Percentiles rank a stretch among this genome's conserved stretches.
Evolutionary conservation across 2,329 filamentous ascomycete genomes (phyloP).

Genomic region (Fusarium scirpi): DNA sequence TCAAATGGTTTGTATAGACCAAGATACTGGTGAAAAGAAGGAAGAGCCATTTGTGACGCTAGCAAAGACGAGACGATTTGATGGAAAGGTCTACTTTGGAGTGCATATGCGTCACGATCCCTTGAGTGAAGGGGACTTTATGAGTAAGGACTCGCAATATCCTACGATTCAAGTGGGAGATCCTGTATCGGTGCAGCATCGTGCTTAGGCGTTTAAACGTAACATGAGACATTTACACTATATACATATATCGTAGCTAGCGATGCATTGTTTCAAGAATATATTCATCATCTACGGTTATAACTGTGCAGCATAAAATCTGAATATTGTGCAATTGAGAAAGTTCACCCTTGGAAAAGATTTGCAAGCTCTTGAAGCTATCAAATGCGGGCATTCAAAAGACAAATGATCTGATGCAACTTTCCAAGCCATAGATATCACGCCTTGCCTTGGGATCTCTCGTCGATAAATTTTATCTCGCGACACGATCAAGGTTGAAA

Average conservation of each 20-base stretch:
- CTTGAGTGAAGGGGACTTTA: not conserved
- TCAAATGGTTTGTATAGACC: conserved; percentile 96
- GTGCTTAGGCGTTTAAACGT: not conserved
- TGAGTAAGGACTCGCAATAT: conserved; percentile 38
- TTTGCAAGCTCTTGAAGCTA: too few relatives aligned
- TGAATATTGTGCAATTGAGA: too few relatives aligned
- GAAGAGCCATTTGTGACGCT: conserved; percentile 91
- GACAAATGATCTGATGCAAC: not conserved
- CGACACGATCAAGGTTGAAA: conserved; percentile 75
- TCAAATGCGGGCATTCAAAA: not conserved
- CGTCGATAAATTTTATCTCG: conserved; percentile 18
- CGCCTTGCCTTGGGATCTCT: not conserved
- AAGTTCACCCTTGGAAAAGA: too few relatives aligned
- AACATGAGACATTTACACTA: not conserved
- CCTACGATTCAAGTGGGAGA: conserved; percentile 66
- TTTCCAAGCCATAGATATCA: not conserved
- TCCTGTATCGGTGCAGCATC: conserved; percentile 46
- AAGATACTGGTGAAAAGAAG: conserved; percentile 79
- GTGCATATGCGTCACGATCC: conserved; percentile 75
- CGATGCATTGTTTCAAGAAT: not conserved
- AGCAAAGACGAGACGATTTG: conserved; percentile 84
- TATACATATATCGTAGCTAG: not conserved
- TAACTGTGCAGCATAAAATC: not conserved
- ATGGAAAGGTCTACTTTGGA: conserved; percentile 90
- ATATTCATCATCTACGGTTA: not conserved